Evolutionary conservation across 305 asterid species (phyloP), one percentile per base, ranked within the genome.

Genomic region (Salvia sclarea): DNA sequence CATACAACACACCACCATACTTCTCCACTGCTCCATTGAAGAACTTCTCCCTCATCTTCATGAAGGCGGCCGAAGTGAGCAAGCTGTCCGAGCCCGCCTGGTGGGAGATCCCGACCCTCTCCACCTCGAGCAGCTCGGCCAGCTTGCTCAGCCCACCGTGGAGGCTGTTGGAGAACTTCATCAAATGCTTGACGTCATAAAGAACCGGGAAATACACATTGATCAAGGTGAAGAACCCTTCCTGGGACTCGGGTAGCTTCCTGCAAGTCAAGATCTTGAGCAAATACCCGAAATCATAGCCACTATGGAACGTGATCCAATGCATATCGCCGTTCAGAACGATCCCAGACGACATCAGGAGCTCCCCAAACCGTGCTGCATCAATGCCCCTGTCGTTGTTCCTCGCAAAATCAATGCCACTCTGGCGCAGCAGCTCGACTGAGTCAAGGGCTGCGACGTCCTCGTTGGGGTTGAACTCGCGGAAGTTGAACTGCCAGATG

Each of bases 21-120:
- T 78, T 89, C 79, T 84, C 95, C 8, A 89, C 38, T 17, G 90
- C 82, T 20, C 95, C 95, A 18, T 82, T 81, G 64, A 87, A 85
- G 84, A 82, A 79, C 57, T 68, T 78, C 22, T 87, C 95, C 79
- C 83, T 87, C 83, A 91, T 60, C 80, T 87, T 91, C 83, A 76
- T 73, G 78, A 91, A 91, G 5, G 89, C 71, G 75, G 82, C 82
- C 28, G 92, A 77, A 0, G 96, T 91, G 57, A 91, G 88, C 90
- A 89, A 82, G 68, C 96, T 87, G 76, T 91, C 98, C 2, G 98
- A 91, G 38, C 96, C 98, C 0, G 96, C 98, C 71, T 91, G 98
- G 73, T 91, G 98, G 54, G 93, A 84, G 50, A 91, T 62, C 64
- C 98, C 96, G 3, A 91, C 88, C 44, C 98, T 76, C 86, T 91